Base-by-base conservation (phyloP, 768 basidiomycete species). In the Suillus luteus region DNA sequence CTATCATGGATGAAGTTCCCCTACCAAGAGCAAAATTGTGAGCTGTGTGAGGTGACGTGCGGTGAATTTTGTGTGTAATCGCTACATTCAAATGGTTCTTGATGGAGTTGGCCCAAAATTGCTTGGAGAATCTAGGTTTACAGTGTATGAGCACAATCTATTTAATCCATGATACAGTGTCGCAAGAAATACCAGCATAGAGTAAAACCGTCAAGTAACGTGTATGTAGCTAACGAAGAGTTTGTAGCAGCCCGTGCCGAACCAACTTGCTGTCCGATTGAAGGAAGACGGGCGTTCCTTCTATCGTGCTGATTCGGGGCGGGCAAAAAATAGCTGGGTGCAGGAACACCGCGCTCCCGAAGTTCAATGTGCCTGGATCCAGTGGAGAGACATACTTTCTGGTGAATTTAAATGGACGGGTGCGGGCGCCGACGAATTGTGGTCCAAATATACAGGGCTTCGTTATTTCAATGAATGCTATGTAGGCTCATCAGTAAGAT, bases 1-100 rank as follows among this genome's bases (percentile, higher is more conserved):
- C 61, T 52, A 65, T 70, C 22, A 41, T 68, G 35, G 55, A 62
- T 22, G 67, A 59, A 54, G 11, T 54, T 12, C 31, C 52, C 10
- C 31, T 33, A 11, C 31, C 52, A 54, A 54, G 19, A n/a, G 17
- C 31, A 54, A 54, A 33, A 11, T 4, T 54, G 31, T 54, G 52
- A 54, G 31, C 17, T 5, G 31, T 19, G 5, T 19, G 5, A 27
- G 8, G 19, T 11, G 10, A 19, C 33, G 5, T 33, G 31, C 19
- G 5, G 11, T 9, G 31, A 9, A 5, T 17, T 31, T 51, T 51
- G 49, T 48, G 11, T 49, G 49, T 27, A 51, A 17, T 8, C 49
- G 24, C 24, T 15, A 17, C 1, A 27, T 5, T 27, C 27, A 9
- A 27, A 51, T 27, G 24, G 24, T 49, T 27, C 24, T 49, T 27